phyloP scores from a whole-genome alignment of 257 asterid species.

The Nicotiana noctiflora region DNA sequence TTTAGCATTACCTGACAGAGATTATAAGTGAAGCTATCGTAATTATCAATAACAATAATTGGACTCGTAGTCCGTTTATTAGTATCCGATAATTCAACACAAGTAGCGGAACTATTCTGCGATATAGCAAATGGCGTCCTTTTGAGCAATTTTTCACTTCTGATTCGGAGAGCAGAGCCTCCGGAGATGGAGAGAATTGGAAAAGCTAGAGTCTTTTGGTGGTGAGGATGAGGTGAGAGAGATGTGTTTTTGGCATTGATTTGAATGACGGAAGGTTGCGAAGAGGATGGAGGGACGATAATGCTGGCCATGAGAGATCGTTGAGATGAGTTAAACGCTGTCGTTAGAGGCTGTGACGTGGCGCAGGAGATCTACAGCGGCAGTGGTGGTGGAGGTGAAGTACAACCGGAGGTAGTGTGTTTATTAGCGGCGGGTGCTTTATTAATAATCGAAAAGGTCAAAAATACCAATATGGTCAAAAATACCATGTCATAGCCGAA shows the following conservation, averaged over 20 bases:
- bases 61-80: conserved; percentile 20
- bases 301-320: neutral
- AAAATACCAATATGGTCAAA: too few species aligned
- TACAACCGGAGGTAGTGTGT: too few species aligned
- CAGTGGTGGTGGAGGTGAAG: neutral
- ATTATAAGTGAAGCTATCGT: conserved; percentile 95
- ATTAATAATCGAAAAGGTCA: too few species aligned
- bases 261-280: neutral
- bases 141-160: neutral
- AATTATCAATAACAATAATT: conserved; percentile 79
- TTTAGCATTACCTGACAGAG: conserved; percentile 66
- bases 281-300: neutral
- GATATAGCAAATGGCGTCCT: conserved; percentile 29
- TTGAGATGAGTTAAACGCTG: neutral
- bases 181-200: neutral
- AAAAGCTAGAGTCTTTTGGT: neutral
- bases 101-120: conserved; percentile 21
- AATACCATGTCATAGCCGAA: too few species aligned
- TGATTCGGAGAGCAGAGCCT: neutral
- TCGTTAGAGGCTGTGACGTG: neutral
- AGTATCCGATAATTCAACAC: conserved; percentile 20
- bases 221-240: neutral
- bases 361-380: neutral
- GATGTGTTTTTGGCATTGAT: neutral
- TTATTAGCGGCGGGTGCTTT: too few species aligned